Base-by-base conservation (phyloP, 1,284 basidiomycete species). In the Tremellales sp. region DNA sequence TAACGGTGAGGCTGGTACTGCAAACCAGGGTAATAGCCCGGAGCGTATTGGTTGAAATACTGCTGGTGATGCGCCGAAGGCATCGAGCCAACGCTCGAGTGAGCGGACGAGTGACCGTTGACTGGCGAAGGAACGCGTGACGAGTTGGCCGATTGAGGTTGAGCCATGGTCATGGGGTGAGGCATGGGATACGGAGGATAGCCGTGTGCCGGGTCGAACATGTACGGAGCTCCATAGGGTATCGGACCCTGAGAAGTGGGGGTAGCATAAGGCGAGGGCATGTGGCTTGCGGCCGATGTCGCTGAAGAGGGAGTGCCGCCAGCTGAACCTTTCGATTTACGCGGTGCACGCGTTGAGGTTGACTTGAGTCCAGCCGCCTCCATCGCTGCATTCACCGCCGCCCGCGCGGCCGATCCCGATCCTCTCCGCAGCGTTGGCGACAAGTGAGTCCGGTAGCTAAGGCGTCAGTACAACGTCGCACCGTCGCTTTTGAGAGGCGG, bases 301-400 rank as follows among this genome's bases (percentile, higher is more conserved):
- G 64, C 58, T 10, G 69, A 72, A 22, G 67, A 68, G n/a, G 70
- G 68, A 1, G 68, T 69, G 24, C 63, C 65, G 21, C 47, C 48
- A 7, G 47, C 51, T 8, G 68, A 65, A 17, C 62, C 61, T 55
- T 72, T 72, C 4, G 70, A 70, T 55, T 70, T 72, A 37, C 70
- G 59, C 2, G 68, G 65, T 37, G 61, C 60, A 45, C 70, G 55
- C 41, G 62, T 57, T 2, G 62, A 59, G 4, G 65, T 58, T 4
- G 67, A 67, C 51, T 70, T 70, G 23, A 72, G 51, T 3, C 70
- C 70, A 11, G 70, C 70, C 24, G 68, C 68, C 53, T 70, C 68
- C 70, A 72, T 71, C 21, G 70, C 70, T 2, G 62, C 60, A 17
- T 67, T 67, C 23, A 72, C 67, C 4, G 70, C 70, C 36, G 65